A percentile compares a stretch with the other conserved stretches of the same genome.
Conservation (phyloP, 371 early-diverging fungal genomes). For the Mortierella sp. region DNA sequence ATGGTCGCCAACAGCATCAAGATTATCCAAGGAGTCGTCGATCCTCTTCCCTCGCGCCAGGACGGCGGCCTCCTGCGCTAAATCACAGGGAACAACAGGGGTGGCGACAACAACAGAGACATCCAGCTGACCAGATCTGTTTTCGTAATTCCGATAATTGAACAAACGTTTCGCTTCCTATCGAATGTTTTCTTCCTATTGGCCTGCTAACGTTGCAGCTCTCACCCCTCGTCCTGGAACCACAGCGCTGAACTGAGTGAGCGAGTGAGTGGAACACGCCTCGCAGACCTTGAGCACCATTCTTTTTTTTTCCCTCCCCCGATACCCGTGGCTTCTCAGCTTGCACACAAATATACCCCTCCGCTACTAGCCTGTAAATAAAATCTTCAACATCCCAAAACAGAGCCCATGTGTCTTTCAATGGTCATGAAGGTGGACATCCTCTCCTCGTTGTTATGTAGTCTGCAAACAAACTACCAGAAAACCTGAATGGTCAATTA, state of each 20-base stretch:
- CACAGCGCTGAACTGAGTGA: background rate
- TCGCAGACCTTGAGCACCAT: background rate
- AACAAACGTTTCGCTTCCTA: background rate
- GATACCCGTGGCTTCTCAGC: too few relatives aligned
- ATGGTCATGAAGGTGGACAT: background rate
- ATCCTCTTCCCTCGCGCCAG: conserved; percentile 9
- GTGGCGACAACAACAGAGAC: background rate
- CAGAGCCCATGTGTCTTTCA: conserved; percentile 2
- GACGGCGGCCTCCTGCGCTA: background rate
- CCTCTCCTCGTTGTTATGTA: background rate
- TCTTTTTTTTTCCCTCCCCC: background rate
- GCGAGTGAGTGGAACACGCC: background rate
- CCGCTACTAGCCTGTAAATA: background rate
- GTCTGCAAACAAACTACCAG: background rate
- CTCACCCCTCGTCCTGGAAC: background rate
- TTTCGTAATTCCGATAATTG: background rate
- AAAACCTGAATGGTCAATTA: background rate
- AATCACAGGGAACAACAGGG: background rate
- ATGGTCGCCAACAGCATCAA: conserved; percentile 25
- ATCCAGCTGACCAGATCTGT: background rate
- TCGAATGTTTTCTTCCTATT: background rate
- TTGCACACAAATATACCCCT: background rate
- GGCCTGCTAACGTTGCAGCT: background rate
- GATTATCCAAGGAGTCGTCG: conserved; percentile 29
- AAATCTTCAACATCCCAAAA: background rate